A percentile compares a stretch with the other conserved stretches of the same genome.
Evolutionary conservation across 768 basidiomycete species (phyloP).

Genomic region (Tricholoma sp.): DNA sequence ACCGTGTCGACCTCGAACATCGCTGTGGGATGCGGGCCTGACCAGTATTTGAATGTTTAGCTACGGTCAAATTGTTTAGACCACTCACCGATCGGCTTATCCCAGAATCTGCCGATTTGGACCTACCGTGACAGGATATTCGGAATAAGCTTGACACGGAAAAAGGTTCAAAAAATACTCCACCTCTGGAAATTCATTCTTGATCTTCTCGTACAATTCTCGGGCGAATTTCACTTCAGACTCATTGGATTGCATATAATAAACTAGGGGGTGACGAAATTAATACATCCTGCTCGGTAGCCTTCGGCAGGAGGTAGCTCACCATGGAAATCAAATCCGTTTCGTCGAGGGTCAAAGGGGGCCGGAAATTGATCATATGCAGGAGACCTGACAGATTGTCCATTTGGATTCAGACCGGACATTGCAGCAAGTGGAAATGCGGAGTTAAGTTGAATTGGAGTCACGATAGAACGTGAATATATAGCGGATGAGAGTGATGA

Average conservation of each 20-base stretch:
- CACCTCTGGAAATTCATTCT: conserved; percentile 68
- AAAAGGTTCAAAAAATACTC: background rate
- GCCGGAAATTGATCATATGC: conserved; percentile 51
- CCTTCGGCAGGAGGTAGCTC: conserved; percentile 17
- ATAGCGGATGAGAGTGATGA: too few species aligned
- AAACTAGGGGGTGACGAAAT: conserved; percentile 36
- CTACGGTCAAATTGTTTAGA: background rate
- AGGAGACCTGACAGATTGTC: conserved; percentile 30
- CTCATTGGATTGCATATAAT: conserved; percentile 47
- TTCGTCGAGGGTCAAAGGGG: conserved; percentile 47
- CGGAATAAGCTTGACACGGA: background rate
- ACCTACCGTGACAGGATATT: conserved; percentile 35
- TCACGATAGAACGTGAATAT: too few species aligned
- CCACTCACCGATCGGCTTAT: conserved; percentile 53
- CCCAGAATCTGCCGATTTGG: conserved; percentile 57
- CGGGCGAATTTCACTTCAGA: conserved; percentile 43
- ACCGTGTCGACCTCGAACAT: conserved; percentile 73
- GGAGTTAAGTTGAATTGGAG: too few species aligned
- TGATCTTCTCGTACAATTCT: conserved; percentile 53
- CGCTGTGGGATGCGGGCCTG: conserved; percentile 61
- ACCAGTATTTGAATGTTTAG: background rate
- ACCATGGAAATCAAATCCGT: conserved; percentile 76
- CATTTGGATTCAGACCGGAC: too few species aligned
- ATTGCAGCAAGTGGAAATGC: too few species aligned
- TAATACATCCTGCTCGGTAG: background rate